Evolutionary conservation across 345 rosid species (phyloP), one percentile per base, ranked within the genome.

Genomic region (Rhizophora mangle): DNA sequence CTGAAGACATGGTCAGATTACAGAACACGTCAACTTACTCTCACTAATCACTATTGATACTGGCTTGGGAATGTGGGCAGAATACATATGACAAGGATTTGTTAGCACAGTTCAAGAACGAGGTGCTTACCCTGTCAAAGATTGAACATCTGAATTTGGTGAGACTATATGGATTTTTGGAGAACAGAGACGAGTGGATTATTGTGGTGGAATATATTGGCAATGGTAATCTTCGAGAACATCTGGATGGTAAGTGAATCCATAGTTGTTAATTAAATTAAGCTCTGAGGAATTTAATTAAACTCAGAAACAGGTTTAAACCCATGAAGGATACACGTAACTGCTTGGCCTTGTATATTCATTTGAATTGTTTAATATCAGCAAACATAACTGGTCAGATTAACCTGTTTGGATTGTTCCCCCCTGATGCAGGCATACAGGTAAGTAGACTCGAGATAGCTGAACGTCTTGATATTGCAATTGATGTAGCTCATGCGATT

Each of bases 401-500:
- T 66, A 15, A 65, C 30, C 7, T 18, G 32, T 56, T 67, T 67
- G 36, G 49, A 27, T 57, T 51, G 66, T 43, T 62, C 13, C 8
- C 71, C 19, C 29, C 5, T 37, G 68, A 31, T 79, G 66, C 87
- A 91, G 97, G 89, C 63, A 68, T 47, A 49, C 49, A 47, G n/a
- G 97, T 93, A 69, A 80, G 68, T 77, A 85, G 80, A 68, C 91
- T 89, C 30, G 93, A 89, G 82, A 81, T 87, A 54, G 84, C 87
- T 21, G 87, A 94, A 63, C 96, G 97, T 37, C 84, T 94, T 63
- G 97, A 91, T 62, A 85, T 94, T 66, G 93, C 98, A 0, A 88
- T 88, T 62, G 98, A 94, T 85, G 89, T 94, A 19, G 96, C 98
- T 74, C 98, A 94, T 82, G 98, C 95, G 30, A 70, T 89, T 58